Evolutionary conservation across 2,329 filamentous ascomycete genomes (phyloP).

Genomic region (Botrytis aclada): DNA sequence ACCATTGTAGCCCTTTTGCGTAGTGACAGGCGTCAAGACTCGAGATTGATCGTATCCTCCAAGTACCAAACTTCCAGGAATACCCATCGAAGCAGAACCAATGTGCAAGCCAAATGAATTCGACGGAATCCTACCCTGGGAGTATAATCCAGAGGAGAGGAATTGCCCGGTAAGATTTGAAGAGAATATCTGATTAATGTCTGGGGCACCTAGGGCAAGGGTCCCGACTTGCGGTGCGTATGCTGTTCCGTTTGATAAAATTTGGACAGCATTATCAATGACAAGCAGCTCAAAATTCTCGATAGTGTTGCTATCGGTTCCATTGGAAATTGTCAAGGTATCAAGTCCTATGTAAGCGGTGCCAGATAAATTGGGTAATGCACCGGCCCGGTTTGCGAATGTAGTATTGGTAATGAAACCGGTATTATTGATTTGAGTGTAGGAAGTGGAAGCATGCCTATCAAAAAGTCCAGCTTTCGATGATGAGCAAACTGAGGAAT

Average conservation of each 20-base stretch:
- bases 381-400: background rate
- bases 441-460: background rate
- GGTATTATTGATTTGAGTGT: background rate
- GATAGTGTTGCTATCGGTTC: background rate
- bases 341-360: background rate
- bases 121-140: conserved; percentile 19
- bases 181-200: background rate
- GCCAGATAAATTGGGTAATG: background rate
- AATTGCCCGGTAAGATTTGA: conserved; percentile 9
- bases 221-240: conserved; percentile 3
- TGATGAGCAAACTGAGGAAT: background rate
- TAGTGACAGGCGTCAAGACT: conserved; percentile 21
- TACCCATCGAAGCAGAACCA: conserved; percentile 22
- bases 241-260: background rate
- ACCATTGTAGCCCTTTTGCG: conserved; percentile 18
- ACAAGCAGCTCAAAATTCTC: conserved; percentile 2
- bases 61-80: conserved; percentile 26
- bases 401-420: background rate
- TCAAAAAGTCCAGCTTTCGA: background rate
- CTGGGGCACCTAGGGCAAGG: background rate
- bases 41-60: conserved; percentile 30
- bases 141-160: background rate
- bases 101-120: conserved; percentile 32
- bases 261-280: background rate
- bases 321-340: background rate